phyloP scores from a whole-genome alignment of 2,329 filamentous ascomycete species.

The Aureobasidium zeae region DNA sequence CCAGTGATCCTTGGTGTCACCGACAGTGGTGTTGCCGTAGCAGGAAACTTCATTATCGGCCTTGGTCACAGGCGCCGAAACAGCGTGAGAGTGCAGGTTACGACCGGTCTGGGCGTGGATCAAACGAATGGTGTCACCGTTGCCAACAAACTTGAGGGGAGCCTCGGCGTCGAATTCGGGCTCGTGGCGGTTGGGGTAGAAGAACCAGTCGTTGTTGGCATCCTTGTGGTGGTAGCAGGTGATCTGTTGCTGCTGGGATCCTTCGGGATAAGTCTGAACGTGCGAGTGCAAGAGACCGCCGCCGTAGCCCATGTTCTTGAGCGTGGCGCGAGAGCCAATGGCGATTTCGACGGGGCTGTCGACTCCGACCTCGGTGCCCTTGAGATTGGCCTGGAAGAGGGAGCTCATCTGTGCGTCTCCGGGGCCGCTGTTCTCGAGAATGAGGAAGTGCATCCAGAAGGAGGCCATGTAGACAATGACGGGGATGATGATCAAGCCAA shows the following conservation, averaged over 20 bases:
- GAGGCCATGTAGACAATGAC: slow-evolving; percentile 90
- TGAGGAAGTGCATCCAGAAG: slow-evolving; percentile 88
- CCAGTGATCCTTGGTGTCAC: slow-evolving; percentile 98
- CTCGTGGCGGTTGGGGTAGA: slow-evolving; percentile 83
- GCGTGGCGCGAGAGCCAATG: slow-evolving; percentile 75
- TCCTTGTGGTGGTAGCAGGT: slow-evolving; percentile 99
- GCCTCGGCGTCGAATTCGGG: slow-evolving; percentile 61
- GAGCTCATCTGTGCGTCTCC: slow-evolving; percentile 99
- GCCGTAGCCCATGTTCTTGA: slow-evolving; percentile 99
- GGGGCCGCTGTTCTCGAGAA: slow-evolving; percentile 86
- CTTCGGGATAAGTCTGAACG: slow-evolving; percentile 90
- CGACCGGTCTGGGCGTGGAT: slow-evolving; percentile 93
- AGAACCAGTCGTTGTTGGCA: slow-evolving; percentile 99
- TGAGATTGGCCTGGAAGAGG: slow-evolving; percentile 93
- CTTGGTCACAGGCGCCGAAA: slow-evolving; percentile 83
- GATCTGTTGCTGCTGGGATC: slow-evolving; percentile 87
- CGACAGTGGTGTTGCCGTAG: slow-evolving; percentile 91
- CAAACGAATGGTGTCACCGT: slow-evolving; percentile 71
- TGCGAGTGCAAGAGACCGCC: slow-evolving; percentile 94
- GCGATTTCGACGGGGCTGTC: slow-evolving; percentile 91
- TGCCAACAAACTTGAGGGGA: slow-evolving; percentile 62
- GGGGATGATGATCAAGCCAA: slow-evolving; percentile 82
- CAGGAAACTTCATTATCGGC: slow-evolving; percentile 84
- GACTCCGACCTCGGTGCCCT: slow-evolving; percentile 85
- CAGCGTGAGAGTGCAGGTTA: slow-evolving; percentile 90